Evolutionary conservation across 169 alveolate genomes (phyloP).

Genomic region (Eimeria brunetti): DNA sequence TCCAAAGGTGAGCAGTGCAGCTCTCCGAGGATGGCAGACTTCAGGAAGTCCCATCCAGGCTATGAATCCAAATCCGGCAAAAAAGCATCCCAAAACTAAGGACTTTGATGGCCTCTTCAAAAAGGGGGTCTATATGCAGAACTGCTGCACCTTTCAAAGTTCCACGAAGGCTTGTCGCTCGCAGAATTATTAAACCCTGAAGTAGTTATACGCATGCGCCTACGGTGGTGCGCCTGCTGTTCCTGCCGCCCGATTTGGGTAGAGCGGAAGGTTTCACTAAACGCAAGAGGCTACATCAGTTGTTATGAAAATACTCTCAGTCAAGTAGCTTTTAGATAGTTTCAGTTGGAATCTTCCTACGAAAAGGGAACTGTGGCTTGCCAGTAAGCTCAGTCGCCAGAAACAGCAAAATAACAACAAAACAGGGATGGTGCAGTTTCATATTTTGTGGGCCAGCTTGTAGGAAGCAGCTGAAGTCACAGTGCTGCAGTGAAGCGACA

Average conservation of each 20-base stretch:
- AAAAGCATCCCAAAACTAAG: neutral
- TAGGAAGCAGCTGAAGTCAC: neutral
- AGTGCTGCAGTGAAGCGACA: neutral
- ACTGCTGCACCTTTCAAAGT: neutral
- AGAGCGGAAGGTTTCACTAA: too few relatives aligned
- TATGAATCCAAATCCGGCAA: constrained; percentile 12
- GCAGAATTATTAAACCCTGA: neutral
- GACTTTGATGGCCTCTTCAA: neutral
- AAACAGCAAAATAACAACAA: neutral
- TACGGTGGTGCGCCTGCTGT: neutral
- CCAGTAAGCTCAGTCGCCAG: neutral
- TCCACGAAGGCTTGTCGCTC: neutral
- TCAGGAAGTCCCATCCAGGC: constrained; percentile 66
- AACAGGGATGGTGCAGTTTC: neutral
- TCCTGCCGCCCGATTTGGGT: neutral
- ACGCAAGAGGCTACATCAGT: neutral
- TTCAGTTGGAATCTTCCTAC: neutral
- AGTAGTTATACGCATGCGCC: neutral
- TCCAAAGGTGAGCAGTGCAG: constrained; percentile 28
- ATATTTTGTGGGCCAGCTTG: neutral
- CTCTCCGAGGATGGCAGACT: constrained; percentile 68
- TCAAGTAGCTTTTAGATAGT: neutral
- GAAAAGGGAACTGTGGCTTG: neutral
- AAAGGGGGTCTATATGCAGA: neutral
- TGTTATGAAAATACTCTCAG: neutral